Percentiles rank a stretch among this genome's conserved stretches.
These are phyloP conservation scores for Epicoccum nigrum DNA, from an alignment of 2,329 filamentous ascomycete species.

Conservation along the genomic window DNA sequence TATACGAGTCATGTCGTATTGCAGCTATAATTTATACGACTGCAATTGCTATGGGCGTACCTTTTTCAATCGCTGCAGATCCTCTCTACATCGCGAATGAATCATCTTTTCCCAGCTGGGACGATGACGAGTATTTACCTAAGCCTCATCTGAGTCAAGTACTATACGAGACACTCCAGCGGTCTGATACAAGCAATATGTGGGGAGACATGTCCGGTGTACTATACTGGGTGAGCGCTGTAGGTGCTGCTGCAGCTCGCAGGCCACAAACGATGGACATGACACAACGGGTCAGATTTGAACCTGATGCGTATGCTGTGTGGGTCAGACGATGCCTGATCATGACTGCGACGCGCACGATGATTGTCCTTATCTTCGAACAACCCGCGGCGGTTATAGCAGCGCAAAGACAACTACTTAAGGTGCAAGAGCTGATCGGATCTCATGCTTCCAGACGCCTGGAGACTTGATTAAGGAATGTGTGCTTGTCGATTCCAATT, in stretches of 20 bases:
- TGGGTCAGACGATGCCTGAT: slow-evolving; percentile 38
- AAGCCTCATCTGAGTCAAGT: slow-evolving; percentile 25
- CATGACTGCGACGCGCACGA: slow-evolving; percentile 35
- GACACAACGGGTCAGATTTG: slow-evolving; percentile 5
- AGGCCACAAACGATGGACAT: slow-evolving; percentile 20
- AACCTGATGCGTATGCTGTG: slow-evolving; percentile 23
- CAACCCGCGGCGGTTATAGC: slow-evolving; percentile 33
- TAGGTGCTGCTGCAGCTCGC: slow-evolving; percentile 41
- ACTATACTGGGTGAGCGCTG: slow-evolving; percentile 42
- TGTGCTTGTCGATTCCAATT: background rate
- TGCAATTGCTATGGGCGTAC: slow-evolving; percentile 34
- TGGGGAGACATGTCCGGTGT: slow-evolving; percentile 45
- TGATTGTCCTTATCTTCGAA: slow-evolving; percentile 36
- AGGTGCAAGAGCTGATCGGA: slow-evolving; percentile 36
- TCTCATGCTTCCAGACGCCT: slow-evolving; percentile 6
- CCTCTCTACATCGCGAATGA: background rate
- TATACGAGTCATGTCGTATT: slow-evolving; percentile 46
- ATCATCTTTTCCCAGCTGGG: background rate
- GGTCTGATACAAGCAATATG: slow-evolving; percentile 31
- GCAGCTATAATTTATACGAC: slow-evolving; percentile 41
- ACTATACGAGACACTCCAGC: slow-evolving; percentile 31
- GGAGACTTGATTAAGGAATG: background rate
- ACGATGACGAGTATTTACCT: background rate
- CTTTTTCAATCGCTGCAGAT: slow-evolving; percentile 40
- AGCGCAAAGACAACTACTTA: slow-evolving; percentile 35